Evolutionary conservation across 1,284 basidiomycete genomes (phyloP).

Genomic region (Agaricales sp.): DNA sequence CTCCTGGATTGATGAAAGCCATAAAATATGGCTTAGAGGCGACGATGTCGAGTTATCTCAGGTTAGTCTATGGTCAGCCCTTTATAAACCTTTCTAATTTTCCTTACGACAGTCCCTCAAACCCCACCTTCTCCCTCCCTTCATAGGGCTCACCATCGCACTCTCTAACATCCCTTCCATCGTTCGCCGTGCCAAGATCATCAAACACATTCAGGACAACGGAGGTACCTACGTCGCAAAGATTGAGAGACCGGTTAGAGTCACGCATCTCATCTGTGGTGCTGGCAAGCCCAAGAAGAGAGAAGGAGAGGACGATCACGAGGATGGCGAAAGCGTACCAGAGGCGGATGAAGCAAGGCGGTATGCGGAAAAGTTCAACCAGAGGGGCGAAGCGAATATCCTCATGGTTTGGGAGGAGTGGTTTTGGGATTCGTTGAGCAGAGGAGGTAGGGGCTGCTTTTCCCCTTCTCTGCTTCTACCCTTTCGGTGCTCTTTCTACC

Average conservation of each 20-base stretch:
- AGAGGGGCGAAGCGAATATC: conserved; percentile 51
- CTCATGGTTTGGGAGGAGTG: conserved; percentile 76
- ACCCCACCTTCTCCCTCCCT: conserved; percentile 57
- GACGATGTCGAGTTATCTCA: conserved; percentile 57
- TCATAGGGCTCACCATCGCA: conserved; percentile 51
- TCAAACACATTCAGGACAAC: conserved; percentile 37
- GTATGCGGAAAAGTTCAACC: conserved; percentile 60
- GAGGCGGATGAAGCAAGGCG: conserved; percentile 33
- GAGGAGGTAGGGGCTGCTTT: conserved; percentile 36
- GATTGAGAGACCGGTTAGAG: conserved; percentile 49
- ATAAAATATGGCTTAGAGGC: conserved; percentile 65
- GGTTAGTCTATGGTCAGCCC: too few relatives aligned
- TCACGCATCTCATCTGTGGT: conserved; percentile 24
- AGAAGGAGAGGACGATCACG: conserved; percentile 26
- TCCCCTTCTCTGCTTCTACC: neutral
- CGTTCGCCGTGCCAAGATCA: conserved; percentile 42
- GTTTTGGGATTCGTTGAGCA: conserved; percentile 74
- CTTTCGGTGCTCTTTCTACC: neutral
- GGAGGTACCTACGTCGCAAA: conserved; percentile 52
- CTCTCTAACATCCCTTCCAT: conserved; percentile 58
- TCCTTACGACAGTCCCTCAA: conserved; percentile 25
- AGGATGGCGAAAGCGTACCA: neutral
- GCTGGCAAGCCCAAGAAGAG: too few relatives aligned
- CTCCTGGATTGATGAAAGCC: conserved; percentile 60
- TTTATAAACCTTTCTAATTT: conserved; percentile 3